These are phyloP conservation scores for Nemania serpens DNA, from an alignment of 2,329 filamentous ascomycete genomes.

Conservation along the genomic window DNA sequence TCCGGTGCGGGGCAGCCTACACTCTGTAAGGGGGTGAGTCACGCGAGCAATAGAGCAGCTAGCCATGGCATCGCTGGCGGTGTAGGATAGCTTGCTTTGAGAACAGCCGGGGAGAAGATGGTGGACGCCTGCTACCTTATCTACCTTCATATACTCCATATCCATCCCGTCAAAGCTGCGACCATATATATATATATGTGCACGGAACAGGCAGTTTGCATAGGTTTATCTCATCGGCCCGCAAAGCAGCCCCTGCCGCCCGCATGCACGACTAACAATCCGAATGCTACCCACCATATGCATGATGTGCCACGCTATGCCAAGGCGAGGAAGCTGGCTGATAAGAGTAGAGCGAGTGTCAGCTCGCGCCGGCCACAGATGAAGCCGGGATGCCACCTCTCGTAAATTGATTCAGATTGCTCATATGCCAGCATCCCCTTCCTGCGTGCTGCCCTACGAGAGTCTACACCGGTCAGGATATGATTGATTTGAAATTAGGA, in stretches of 20 bases:
- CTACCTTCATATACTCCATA: neutral
- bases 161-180: neutral
- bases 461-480: neutral
- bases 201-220: neutral
- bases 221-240: too few relatives aligned
- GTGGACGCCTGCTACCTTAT: constrained; percentile 4
- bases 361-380: neutral
- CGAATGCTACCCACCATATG: constrained; percentile 9
- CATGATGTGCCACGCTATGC: constrained; percentile 5
- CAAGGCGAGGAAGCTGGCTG: neutral
- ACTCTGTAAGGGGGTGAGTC: neutral
- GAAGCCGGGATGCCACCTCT: neutral
- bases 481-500: neutral
- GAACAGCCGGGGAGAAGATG: constrained; percentile 5
- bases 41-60: neutral
- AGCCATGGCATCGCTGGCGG: neutral
- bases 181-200: neutral
- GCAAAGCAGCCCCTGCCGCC: neutral
- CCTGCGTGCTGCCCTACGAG: neutral
- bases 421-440: neutral
- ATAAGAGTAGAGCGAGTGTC: constrained; percentile 8
- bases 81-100: neutral
- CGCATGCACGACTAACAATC: constrained; percentile 4
- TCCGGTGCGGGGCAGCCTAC: neutral
- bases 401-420: neutral